Evolutionary conservation across 2,329 filamentous ascomycete genomes (phyloP).

Genomic region (Rosellinia necatrix): DNA sequence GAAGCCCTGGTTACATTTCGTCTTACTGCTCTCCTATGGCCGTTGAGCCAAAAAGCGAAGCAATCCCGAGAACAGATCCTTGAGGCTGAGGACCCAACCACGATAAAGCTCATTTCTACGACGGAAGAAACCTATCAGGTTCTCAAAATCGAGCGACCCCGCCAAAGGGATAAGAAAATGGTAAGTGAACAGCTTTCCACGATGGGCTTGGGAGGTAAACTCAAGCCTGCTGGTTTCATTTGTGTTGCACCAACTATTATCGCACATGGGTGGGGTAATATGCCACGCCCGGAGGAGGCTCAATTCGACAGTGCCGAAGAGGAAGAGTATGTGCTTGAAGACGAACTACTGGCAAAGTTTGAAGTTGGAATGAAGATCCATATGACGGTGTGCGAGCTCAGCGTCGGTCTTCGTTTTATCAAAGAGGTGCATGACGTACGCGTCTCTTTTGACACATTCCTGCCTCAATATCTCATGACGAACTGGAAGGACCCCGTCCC

Average conservation of each 20-base stretch:
- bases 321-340: slow-evolving; percentile 69
- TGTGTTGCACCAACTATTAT: slow-evolving; percentile 51
- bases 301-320: slow-evolving; percentile 30
- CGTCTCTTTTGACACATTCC: slow-evolving; percentile 66
- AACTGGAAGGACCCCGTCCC: slow-evolving; percentile 63
- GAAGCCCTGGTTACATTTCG: slow-evolving; percentile 50
- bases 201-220: slow-evolving; percentile 28
- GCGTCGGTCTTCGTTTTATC: slow-evolving; percentile 64
- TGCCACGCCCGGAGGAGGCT: slow-evolving; percentile 41
- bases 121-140: slow-evolving; percentile 67
- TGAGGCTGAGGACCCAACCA: slow-evolving; percentile 32
- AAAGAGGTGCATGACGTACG: slow-evolving; percentile 60
- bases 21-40: slow-evolving; percentile 46
- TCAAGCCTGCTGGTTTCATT: slow-evolving; percentile 52
- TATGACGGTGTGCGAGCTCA: slow-evolving; percentile 59
- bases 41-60: slow-evolving; percentile 35
- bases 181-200: slow-evolving; percentile 28
- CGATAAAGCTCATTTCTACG: slow-evolving; percentile 49
- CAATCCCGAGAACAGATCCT: slow-evolving; percentile 24
- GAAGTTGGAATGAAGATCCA: slow-evolving; percentile 68
- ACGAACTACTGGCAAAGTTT: slow-evolving; percentile 55
- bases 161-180: slow-evolving; percentile 22
- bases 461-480: slow-evolving; percentile 72
- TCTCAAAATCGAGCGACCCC: slow-evolving; percentile 49
- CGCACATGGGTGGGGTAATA: slow-evolving; percentile 53